Percentiles rank a stretch among this genome's conserved stretches.
phyloP scores from a whole-genome alignment of 129 eudicot genomes.

The Rutidosis leptorrhynchoides region DNA sequence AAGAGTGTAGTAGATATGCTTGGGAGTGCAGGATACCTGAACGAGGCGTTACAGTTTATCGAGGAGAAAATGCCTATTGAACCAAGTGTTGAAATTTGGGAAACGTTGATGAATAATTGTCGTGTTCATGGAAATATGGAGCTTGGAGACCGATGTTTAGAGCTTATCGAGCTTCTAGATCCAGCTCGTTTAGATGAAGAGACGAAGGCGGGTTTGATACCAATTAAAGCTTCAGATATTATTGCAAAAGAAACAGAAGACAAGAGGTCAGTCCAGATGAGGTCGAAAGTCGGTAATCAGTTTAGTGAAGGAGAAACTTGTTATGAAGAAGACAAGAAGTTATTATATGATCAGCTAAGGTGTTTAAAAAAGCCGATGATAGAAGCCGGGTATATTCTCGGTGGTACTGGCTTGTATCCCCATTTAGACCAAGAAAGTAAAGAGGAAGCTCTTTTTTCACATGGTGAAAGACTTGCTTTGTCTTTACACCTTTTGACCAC shows the following conservation, averaged over 20 bases:
- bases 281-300: too few species aligned
- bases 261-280: too few species aligned
- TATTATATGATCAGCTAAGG: constrained; percentile 31
- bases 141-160: constrained; percentile 37
- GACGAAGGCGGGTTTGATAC: constrained; percentile 30
- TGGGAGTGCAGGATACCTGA: constrained; percentile 33
- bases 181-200: constrained; percentile 34
- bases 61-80: constrained; percentile 7
- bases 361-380: constrained; percentile 39
- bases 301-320: constrained; percentile 16
- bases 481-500: constrained; percentile 23
- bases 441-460: constrained; percentile 40
- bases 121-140: constrained; percentile 28
- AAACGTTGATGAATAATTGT: too few species aligned
- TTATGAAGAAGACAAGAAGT: too few species aligned
- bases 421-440: constrained; percentile 38
- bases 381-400: constrained; percentile 27
- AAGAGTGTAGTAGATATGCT: constrained; percentile 31
- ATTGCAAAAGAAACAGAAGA: constrained; percentile 26
- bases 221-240: constrained; percentile 22
- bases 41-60: constrained; percentile 28
- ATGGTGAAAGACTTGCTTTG: constrained; percentile 29
- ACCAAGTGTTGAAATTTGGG: constrained; percentile 30
- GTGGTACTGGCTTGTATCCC: constrained; percentile 19
- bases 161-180: constrained; percentile 28